A percentile compares a stretch with the other conserved stretches of the same genome.
Conservation (phyloP, 805 yeast genomes). For the Candida maltosa region DNA sequence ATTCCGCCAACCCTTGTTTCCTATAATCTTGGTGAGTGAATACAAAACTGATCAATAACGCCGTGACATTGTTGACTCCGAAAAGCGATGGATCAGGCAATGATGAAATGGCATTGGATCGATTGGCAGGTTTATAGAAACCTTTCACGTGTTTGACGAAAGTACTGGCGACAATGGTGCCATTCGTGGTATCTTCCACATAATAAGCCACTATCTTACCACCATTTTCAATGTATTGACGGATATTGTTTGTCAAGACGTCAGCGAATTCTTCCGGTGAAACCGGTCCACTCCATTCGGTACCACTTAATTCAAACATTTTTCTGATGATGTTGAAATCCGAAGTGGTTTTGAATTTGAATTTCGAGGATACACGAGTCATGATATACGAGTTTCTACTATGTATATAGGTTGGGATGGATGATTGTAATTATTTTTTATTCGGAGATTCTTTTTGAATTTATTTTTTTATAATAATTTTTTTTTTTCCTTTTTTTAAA, state of each 20-base stretch:
- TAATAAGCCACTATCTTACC: slow-evolving; percentile 22
- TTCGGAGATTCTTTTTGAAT: too few species aligned
- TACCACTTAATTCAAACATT: slow-evolving; percentile 19
- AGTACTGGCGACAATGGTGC: slow-evolving; percentile 18
- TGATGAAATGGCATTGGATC: slow-evolving; percentile 20
- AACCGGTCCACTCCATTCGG: slow-evolving; percentile 20
- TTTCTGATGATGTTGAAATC: slow-evolving; percentile 19
- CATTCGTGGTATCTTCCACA: slow-evolving; percentile 19
- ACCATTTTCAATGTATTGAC: slow-evolving; percentile 11
- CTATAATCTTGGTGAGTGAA: slow-evolving; percentile 24
- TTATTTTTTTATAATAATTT: too few species aligned
- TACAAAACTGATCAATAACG: slow-evolving; percentile 24
- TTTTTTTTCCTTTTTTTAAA: too few species aligned
- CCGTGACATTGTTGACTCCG: slow-evolving; percentile 30
- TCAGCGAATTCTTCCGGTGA: slow-evolving; percentile 20
- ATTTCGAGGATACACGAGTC: slow-evolving; percentile 1
- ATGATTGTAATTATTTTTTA: too few species aligned
- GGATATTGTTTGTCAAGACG: slow-evolving; percentile 9
- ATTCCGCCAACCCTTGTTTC: slow-evolving; percentile 26
- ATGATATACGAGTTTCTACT: too few species aligned
- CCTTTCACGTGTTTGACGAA: slow-evolving; percentile 23
- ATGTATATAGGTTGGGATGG: too few species aligned
- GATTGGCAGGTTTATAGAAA: slow-evolving; percentile 25
- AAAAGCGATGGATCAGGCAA: slow-evolving; percentile 28
- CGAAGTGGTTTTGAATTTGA: slow-evolving; percentile 12